Base-by-base conservation (phyloP, 352 stramenopile genomes). In the Globisporangium okanoganense region DNA sequence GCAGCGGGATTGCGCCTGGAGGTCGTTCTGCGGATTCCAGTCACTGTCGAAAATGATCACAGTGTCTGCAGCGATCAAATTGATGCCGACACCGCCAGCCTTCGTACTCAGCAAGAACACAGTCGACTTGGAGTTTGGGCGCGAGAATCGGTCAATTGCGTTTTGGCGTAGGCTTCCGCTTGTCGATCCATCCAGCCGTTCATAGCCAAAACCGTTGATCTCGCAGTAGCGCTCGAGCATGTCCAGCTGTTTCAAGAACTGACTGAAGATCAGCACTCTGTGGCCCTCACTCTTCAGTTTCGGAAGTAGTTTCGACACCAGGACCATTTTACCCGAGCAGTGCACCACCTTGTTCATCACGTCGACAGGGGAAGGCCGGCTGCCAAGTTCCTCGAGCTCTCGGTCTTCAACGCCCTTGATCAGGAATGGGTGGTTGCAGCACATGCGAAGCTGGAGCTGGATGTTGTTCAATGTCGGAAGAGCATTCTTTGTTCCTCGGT, bases 1-100 rank as follows among this genome's bases (percentile, higher is more conserved):
- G 63, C 95, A 98, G 64, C 97, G 87, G 24, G 83, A 77, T 59
- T 95, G 86, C 6, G 89, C 89, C 45, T 96, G 87, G 16, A 95
- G 55, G 65, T 96, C 87, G 57, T 96, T 95, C 71, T 99, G 97
- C n/a, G 97, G 97, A 72, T 99, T 99, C 97, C 97, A 99, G 72
- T 99, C 98, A 54, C 87, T 98, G 67, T 99, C 93, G 70, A 98
- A 99, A 63, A 99, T 99, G 66, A 99, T 99, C 12, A 99, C 97
- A 16, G 96, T 99, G 75, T 99, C 97, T 22, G 97, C 97, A 55
- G 96, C 96, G 47, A 98, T 99, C 14, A 99, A 76, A 64, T 99
- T 99, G 70, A 99, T 98, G 27, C 97, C 96, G 1, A 99, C 93
- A 65, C 98, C 98, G 57, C 98, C 98, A n/a, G 97, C 97, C 60